Percentiles rank a stretch among this genome's conserved stretches.
phyloP scores from a whole-genome alignment of 768 basidiomycete species.

The Gautieria morchelliformis region DNA sequence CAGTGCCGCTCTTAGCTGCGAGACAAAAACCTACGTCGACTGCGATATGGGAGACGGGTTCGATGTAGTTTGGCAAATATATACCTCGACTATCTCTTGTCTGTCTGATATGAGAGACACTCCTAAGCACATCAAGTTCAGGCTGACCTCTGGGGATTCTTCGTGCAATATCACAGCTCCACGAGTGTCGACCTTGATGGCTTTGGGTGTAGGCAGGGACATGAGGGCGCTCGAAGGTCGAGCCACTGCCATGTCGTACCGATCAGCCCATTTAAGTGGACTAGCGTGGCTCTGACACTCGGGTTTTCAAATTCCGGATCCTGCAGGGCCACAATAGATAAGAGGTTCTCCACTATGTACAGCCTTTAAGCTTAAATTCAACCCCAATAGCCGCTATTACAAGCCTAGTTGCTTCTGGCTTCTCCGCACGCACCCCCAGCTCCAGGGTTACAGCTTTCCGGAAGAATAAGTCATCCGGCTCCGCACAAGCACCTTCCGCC shows the following conservation, averaged over 20 bases:
- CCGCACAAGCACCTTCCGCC: slow-evolving; percentile 90
- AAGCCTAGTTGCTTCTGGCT: slow-evolving; percentile 74
- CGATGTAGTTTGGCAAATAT: slow-evolving; percentile 95
- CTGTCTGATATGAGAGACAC: slow-evolving; percentile 28
- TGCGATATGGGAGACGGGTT: slow-evolving; percentile 95
- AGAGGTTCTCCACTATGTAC: background rate
- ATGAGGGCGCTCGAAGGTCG: background rate
- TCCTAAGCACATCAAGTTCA: slow-evolving; percentile 8
- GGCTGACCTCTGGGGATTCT: slow-evolving; percentile 79
- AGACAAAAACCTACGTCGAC: slow-evolving; percentile 69
- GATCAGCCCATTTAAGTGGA: background rate
- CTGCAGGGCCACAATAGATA: background rate
- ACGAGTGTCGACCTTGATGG: slow-evolving; percentile 91
- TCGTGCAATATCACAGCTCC: slow-evolving; percentile 90
- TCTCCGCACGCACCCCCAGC: slow-evolving; percentile 84
- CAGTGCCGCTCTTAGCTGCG: background rate
- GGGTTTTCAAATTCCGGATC: background rate
- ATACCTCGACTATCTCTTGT: slow-evolving; percentile 93
- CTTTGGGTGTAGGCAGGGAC: slow-evolving; percentile 69
- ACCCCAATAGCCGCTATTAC: slow-evolving; percentile 86
- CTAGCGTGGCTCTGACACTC: background rate
- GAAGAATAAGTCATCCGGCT: slow-evolving; percentile 92
- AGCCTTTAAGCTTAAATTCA: slow-evolving; percentile 16
- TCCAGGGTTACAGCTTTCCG: slow-evolving; percentile 92
- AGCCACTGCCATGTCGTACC: background rate